Conservation (phyloP, 352 stramenopile species). For the Globisporangium abappressorium region DNA sequence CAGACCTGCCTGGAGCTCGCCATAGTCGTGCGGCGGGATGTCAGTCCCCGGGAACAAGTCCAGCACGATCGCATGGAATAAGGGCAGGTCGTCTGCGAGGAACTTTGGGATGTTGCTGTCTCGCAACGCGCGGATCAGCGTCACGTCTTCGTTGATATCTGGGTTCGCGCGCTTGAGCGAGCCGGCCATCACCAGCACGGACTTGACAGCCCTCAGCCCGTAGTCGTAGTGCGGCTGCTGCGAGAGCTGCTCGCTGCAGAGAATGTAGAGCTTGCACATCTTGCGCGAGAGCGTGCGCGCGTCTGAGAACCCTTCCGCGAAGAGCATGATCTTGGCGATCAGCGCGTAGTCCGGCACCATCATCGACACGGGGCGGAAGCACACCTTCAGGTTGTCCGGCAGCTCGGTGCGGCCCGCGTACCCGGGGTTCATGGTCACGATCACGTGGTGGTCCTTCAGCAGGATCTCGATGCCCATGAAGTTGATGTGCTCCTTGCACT, state of each 20-base stretch:
- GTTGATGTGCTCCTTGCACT: constrained; percentile 89
- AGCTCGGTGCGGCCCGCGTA: constrained; percentile 95
- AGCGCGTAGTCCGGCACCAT: constrained; percentile 95
- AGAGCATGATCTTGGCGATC: constrained; percentile 97
- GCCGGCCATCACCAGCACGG: constrained; percentile 91
- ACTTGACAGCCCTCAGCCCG: constrained; percentile 90
- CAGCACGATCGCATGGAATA: constrained; percentile 91
- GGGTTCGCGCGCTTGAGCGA: constrained; percentile 83
- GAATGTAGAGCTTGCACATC: constrained; percentile 93
- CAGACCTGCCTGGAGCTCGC: constrained; percentile 66
- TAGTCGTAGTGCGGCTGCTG: constrained; percentile 96
- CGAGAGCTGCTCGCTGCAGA: constrained; percentile 93
- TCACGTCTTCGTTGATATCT: constrained; percentile 80
- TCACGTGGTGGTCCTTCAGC: constrained; percentile 96
- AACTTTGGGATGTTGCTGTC: constrained; percentile 96
- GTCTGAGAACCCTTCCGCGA: constrained; percentile 94
- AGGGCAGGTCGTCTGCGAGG: constrained; percentile 85
- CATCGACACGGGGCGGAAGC: constrained; percentile 96
- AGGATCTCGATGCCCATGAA: constrained; percentile 96
- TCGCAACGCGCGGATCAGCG: constrained; percentile 85
- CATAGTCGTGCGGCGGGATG: constrained; percentile 86
- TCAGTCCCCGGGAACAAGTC: constrained; percentile 89
- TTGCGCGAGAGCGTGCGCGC: constrained; percentile 93
- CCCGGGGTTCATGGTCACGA: constrained; percentile 97
- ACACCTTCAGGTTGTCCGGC: constrained; percentile 96